Base-by-base conservation (phyloP, 2,329 filamentous ascomycete species). In the Colletotrichum liaoningense region DNA sequence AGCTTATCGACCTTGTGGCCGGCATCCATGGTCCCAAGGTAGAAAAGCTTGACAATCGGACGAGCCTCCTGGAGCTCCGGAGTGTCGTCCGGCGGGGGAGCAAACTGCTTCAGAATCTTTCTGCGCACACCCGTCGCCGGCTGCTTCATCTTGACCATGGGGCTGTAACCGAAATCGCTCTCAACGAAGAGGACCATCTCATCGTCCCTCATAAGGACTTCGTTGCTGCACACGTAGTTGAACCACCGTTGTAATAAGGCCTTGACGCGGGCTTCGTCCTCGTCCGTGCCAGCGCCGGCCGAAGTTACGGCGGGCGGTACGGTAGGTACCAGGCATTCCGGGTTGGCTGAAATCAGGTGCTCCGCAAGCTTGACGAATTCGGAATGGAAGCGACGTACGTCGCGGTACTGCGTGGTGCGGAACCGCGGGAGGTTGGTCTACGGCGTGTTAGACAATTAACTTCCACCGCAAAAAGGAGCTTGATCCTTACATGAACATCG, bases 141-240 rank as follows among this genome's bases (percentile, higher is more conserved):
- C 83, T 99, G 97, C 87, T 97, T 98, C 88, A 95, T 95, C 82
- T 96, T 93, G 59, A 98, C 93, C 79, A 98, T 93, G 1, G 97
- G 97, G 79, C 95, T 98, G 83, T 99, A 99, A 54, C 97, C 97
- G 82, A 98, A 98, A 82, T 99, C 97, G 80, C 95, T 98, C 84
- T 99, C 97, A n/a, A 99, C 95, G 79, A 99, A 99, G 73, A 98
- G 92, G 5, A 98, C 91, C 91, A 98, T 96, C 84, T 99, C 97
- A 75, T 98, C 96, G 81, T 99, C 97, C 75, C 93, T 91, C 87
- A 98, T 97, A 8, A 99, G 89, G 1, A 97, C 92, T 46, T 98
- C 95, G 78, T 97, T 98, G 79, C 90, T 91, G 84, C 97, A 97
- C 24, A 99, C 93, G 72, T 94, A 94, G 82, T 97, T 98, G 78